phyloP scores from a whole-genome alignment of 768 basidiomycete species.

The Phlegmacium glaucopus region DNA sequence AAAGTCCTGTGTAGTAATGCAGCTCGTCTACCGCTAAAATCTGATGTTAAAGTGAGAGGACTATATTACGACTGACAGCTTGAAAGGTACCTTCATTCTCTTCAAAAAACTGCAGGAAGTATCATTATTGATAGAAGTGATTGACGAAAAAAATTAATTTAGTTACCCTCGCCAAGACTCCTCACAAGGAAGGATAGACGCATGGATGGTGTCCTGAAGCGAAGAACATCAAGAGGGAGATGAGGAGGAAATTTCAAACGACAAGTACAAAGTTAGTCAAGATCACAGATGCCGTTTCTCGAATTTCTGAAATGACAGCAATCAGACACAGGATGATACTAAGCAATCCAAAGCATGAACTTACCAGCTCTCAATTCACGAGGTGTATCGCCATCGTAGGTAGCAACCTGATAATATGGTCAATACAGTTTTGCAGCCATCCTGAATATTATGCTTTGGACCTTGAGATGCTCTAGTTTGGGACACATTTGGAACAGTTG shows the following conservation, averaged over 20 bases:
- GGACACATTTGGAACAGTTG: constrained; percentile 59
- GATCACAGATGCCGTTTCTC: constrained; percentile 73
- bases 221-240: neutral
- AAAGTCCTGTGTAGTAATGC: constrained; percentile 78
- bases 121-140: constrained; percentile 4
- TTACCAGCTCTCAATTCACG: constrained; percentile 60
- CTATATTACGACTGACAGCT: neutral
- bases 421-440: no score
- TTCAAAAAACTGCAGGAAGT: constrained; percentile 58
- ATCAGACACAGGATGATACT: neutral
- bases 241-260: neutral
- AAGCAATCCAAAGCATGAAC: constrained; percentile 4
- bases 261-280: constrained; percentile 83
- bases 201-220: constrained; percentile 77
- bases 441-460: constrained; percentile 14
- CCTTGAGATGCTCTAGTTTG: constrained; percentile 59
- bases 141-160: neutral
- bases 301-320: constrained; percentile 38
- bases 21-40: constrained; percentile 82
- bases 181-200: constrained; percentile 81
- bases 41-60: constrained; percentile 18
- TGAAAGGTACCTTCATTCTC: constrained; percentile 49
- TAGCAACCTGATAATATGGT: constrained; percentile 43
- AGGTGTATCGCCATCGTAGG: constrained; percentile 88
- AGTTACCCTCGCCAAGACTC: constrained; percentile 73